Conservation (phyloP, 352 stramenopile genomes). For the Phytophthora hybrid region DNA sequence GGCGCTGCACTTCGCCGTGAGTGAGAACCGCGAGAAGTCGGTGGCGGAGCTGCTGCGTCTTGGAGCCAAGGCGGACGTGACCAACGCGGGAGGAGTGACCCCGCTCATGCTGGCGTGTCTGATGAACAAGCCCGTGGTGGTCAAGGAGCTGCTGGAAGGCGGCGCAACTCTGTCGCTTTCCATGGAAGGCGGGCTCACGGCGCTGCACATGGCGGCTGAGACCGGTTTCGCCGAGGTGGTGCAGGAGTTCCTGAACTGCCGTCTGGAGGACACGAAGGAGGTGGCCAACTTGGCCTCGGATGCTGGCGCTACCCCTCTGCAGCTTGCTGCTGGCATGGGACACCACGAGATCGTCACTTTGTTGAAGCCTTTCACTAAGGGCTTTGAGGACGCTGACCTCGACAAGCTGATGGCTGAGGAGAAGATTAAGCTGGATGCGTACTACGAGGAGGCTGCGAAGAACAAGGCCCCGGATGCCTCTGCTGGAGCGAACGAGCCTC, state of each 20-base stretch:
- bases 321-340: slow-evolving; percentile 79
- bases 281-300: slow-evolving; percentile 71
- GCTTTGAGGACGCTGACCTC: slow-evolving; percentile 64
- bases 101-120: slow-evolving; percentile 78
- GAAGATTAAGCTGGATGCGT: slow-evolving; percentile 68
- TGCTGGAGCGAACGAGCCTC: slow-evolving; percentile 19
- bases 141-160: slow-evolving; percentile 61
- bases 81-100: slow-evolving; percentile 76
- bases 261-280: slow-evolving; percentile 51
- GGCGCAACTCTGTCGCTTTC: slow-evolving; percentile 57
- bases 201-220: slow-evolving; percentile 81
- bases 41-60: slow-evolving; percentile 66
- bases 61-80: slow-evolving; percentile 71
- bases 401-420: slow-evolving; percentile 69
- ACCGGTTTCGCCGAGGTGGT: slow-evolving; percentile 74
- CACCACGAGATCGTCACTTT: slow-evolving; percentile 71
- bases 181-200: slow-evolving; percentile 73
- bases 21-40: slow-evolving; percentile 82
- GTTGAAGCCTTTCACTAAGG: slow-evolving; percentile 67
- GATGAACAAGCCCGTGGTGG: slow-evolving; percentile 79
- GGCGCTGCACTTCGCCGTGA: slow-evolving; percentile 83
- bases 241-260: slow-evolving; percentile 59
- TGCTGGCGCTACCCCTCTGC: slow-evolving; percentile 68
- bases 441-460: slow-evolving; percentile 58
- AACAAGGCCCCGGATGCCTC: slow-evolving; percentile 28